phyloP scores from a whole-genome alignment of 176 grass and related monocot genomes.

The Stipa capillata region DNA sequence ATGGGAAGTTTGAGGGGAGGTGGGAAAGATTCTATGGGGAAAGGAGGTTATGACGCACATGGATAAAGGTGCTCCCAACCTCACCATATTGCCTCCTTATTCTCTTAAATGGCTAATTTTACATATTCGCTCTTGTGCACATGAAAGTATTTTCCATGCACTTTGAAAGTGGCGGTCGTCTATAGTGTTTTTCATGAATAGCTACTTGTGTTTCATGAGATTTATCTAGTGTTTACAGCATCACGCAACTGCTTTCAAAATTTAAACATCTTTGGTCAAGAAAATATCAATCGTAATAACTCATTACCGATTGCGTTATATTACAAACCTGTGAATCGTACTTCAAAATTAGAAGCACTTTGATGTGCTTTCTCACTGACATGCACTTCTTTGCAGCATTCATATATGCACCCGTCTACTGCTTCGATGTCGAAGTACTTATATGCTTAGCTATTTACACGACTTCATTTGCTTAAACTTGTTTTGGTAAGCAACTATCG shows the following conservation, averaged over 20 bases:
- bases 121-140: neutral
- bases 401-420: constrained; percentile 11
- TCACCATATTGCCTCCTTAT: too few relatives aligned
- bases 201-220: neutral
- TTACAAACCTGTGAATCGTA: neutral
- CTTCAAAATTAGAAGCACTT: neutral
- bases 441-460: constrained; percentile 1
- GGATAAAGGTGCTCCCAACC: too few relatives aligned
- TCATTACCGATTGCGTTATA: neutral
- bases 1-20: too few relatives aligned
- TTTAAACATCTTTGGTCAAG: neutral
- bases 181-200: neutral
- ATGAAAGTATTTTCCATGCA: neutral
- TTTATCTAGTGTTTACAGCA: neutral
- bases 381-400: neutral
- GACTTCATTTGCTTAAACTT: neutral
- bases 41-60: too few relatives aligned
- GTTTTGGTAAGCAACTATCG: neutral
- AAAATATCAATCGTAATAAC: too few relatives aligned
- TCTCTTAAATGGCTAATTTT: too few relatives aligned
- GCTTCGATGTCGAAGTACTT: constrained; percentile 9
- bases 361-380: neutral
- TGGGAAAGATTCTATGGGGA: too few relatives aligned
- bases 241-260: neutral
- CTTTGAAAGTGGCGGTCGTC: too few relatives aligned